Evolutionary conservation across 2,329 filamentous ascomycete genomes (phyloP).

Genomic region (Ophiostoma himal-ulmi): DNA sequence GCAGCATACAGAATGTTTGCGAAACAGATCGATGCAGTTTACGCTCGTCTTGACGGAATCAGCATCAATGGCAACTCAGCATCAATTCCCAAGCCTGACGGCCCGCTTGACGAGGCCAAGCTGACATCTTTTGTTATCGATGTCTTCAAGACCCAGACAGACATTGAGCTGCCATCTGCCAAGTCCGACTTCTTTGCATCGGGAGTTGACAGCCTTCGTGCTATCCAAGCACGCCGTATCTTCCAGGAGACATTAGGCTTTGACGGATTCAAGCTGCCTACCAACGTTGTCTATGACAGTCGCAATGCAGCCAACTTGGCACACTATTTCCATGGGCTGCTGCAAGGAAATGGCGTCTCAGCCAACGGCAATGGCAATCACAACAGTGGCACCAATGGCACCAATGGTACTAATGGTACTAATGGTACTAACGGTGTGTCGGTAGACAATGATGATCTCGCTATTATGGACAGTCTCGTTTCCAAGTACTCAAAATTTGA

Average conservation of each 20-base stretch:
- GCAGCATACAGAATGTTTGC: constrained; percentile 37
- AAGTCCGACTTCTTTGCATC: constrained; percentile 40
- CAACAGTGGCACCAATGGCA: background rate
- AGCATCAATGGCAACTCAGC: background rate
- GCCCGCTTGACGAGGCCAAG: constrained; percentile 28
- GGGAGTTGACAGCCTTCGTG: constrained; percentile 44
- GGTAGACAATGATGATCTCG: background rate
- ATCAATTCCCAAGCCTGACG: background rate
- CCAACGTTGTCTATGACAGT: constrained; percentile 41
- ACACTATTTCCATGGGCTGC: constrained; percentile 28
- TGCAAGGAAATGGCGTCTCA: constrained; percentile 23
- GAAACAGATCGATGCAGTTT: constrained; percentile 32
- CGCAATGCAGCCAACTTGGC: constrained; percentile 37
- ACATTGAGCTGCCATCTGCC: constrained; percentile 31
- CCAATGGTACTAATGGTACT: background rate
- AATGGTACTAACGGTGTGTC: background rate
- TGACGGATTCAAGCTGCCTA: constrained; percentile 30
- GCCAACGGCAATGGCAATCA: constrained; percentile 18
- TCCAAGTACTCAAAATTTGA: constrained; percentile 38
- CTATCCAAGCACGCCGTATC: constrained; percentile 40
- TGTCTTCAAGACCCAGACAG: constrained; percentile 30
- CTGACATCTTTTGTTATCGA: constrained; percentile 35
- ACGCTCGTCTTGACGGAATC: constrained; percentile 27
- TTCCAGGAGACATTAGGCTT: constrained; percentile 38
- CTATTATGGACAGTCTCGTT: constrained; percentile 42